Percentiles rank a stretch among this genome's conserved stretches.
Evolutionary conservation across 768 basidiomycete species (phyloP).

Genomic region (Kockovaella imperatae): DNA sequence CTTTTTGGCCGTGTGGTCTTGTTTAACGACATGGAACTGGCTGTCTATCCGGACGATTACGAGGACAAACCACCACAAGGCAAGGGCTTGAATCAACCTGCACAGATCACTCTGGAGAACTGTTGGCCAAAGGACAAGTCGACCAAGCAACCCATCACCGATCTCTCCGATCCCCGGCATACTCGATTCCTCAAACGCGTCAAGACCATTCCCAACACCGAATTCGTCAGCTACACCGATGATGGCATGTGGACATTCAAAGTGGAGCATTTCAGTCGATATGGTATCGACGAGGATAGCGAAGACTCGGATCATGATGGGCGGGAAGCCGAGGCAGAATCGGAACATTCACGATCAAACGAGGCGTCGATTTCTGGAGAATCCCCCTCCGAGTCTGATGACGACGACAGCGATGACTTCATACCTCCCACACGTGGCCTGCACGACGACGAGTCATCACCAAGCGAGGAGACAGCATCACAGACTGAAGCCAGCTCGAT

Average conservation of each 20-base stretch:
- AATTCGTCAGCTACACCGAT: constrained; percentile 66
- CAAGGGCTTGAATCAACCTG: constrained; percentile 79
- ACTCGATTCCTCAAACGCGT: constrained; percentile 69
- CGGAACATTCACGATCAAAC: neutral
- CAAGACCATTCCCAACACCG: constrained; percentile 75
- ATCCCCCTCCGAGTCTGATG: neutral
- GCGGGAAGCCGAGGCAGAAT: constrained; percentile 11
- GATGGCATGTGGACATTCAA: constrained; percentile 89
- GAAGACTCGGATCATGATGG: constrained; percentile 32
- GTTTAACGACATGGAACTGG: constrained; percentile 85
- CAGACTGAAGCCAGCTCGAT: neutral
- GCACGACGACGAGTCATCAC: constrained; percentile 3
- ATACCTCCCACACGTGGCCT: neutral
- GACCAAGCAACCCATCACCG: constrained; percentile 80
- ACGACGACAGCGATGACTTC: neutral
- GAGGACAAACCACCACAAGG: constrained; percentile 81
- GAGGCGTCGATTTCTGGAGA: neutral
- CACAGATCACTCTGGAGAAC: constrained; percentile 63
- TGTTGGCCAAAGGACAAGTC: constrained; percentile 91
- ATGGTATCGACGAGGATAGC: constrained; percentile 37
- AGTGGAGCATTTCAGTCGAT: constrained; percentile 72
- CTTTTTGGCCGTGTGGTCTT: constrained; percentile 79
- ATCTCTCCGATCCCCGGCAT: constrained; percentile 63
- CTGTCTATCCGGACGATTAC: constrained; percentile 83
- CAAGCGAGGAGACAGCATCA: neutral